Percentiles rank a stretch among this genome's conserved stretches.
Conservation (phyloP, 148 eudicot genomes). For the Rhododendron ferrugineum region DNA sequence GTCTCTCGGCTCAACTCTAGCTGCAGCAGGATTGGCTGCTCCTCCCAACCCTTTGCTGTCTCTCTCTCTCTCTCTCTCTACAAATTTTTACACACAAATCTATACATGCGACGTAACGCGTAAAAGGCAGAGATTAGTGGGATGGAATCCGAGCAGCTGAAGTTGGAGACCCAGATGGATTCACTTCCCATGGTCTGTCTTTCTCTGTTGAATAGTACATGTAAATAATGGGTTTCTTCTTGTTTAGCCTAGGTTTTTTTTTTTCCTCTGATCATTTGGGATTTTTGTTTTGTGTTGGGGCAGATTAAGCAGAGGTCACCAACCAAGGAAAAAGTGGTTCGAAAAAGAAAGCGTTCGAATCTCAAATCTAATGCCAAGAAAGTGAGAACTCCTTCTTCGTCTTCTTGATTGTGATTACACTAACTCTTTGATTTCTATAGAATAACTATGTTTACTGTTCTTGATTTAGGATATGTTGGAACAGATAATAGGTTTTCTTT, state of each 20-base stretch:
- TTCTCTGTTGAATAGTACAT: not conserved
- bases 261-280: not conserved
- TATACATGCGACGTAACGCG: not conserved
- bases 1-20: not conserved
- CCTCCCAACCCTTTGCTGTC: not conserved
- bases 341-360: conserved; percentile 9
- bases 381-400: conserved; percentile 9
- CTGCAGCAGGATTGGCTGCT: not conserved
- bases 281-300: not conserved
- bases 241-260: not conserved
- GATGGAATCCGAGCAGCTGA: not conserved
- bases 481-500: not conserved
- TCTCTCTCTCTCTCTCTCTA: not conserved
- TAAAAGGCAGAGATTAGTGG: conserved; percentile 6
- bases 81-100: not conserved
- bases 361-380: conserved; percentile 18
- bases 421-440: too few relatives aligned
- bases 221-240: not conserved
- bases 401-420: not conserved
- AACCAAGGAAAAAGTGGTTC: conserved; percentile 6
- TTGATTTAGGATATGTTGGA: not conserved
- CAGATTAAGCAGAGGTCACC: conserved; percentile 2
- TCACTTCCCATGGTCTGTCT: conserved; percentile 13
- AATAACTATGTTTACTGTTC: not conserved
- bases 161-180: not conserved